A percentile compares a stretch with the other conserved stretches of the same genome.
Conservation (phyloP, 2,329 filamentous ascomycete genomes). For the Aspergillus uvarum region DNA sequence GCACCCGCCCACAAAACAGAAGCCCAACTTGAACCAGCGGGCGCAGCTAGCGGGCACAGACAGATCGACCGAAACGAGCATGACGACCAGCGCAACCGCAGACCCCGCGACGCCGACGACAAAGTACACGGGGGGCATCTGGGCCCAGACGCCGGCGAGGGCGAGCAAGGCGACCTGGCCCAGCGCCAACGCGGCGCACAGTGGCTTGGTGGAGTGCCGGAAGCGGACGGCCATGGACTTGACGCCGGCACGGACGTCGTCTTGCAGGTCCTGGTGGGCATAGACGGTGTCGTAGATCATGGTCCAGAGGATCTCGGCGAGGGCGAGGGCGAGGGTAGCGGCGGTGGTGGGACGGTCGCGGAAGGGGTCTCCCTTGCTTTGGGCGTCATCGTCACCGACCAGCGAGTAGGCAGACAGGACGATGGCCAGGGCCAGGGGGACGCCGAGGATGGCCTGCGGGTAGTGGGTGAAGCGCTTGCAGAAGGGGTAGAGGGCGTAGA, state of each 20-base stretch:
- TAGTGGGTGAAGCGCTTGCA: conserved; percentile 87
- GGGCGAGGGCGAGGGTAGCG: background rate
- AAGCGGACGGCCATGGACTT: background rate
- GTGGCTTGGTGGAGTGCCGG: background rate
- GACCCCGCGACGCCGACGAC: background rate
- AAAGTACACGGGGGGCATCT: background rate
- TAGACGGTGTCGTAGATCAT: background rate
- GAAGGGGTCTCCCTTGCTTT: too few relatives aligned
- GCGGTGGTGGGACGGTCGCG: conserved; percentile 52
- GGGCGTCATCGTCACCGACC: background rate
- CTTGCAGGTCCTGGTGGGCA: background rate
- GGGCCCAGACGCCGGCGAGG: background rate
- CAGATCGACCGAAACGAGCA: background rate
- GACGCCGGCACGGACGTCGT: background rate
- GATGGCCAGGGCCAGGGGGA: conserved; percentile 69
- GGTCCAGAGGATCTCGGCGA: background rate
- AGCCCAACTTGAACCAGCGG: too few relatives aligned
- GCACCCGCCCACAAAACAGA: too few relatives aligned
- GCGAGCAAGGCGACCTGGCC: background rate
- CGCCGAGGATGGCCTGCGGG: conserved; percentile 76
- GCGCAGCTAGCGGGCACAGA: too few relatives aligned
- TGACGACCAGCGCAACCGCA: background rate
- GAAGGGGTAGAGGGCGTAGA: conserved; percentile 66
- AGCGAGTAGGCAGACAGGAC: background rate
- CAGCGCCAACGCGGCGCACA: background rate